Evolutionary conservation across 257 asterid species (phyloP).

Genomic region (Ocimum tenuiflorum): DNA sequence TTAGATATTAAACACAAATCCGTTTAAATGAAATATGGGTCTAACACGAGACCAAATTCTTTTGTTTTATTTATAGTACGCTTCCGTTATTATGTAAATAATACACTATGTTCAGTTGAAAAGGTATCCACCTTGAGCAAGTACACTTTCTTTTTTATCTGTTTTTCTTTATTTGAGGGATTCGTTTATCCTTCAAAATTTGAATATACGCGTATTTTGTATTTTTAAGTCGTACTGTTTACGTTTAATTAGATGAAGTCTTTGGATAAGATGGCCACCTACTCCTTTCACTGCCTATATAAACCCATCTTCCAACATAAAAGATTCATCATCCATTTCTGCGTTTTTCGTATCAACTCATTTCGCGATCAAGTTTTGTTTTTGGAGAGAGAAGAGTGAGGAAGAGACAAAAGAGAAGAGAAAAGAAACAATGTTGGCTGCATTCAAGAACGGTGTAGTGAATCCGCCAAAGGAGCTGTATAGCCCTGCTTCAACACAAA

Average conservation of each 20-base stretch:
- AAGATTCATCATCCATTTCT: slow-evolving; percentile 15
- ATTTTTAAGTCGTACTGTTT: too few relatives aligned
- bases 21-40: too few relatives aligned
- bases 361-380: background rate
- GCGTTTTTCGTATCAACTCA: background rate
- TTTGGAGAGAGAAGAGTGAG: background rate
- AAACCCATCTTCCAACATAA: slow-evolving; percentile 17
- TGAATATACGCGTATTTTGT: background rate
- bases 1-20: too few relatives aligned
- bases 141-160: too few relatives aligned
- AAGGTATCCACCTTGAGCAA: too few relatives aligned
- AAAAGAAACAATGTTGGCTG: slow-evolving; percentile 49
- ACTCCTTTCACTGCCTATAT: slow-evolving; percentile 28
- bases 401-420: background rate
- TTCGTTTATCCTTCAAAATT: background rate
- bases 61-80: too few relatives aligned
- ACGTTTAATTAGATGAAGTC: background rate
- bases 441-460: slow-evolving; percentile 71
- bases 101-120: too few relatives aligned
- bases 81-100: too few relatives aligned
- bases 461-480: slow-evolving; percentile 74
- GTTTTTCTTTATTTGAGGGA: too few relatives aligned
- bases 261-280: slow-evolving; percentile 61
- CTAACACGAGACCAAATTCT: too few relatives aligned
- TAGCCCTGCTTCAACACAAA: slow-evolving; percentile 46